Base-by-base conservation (phyloP, 2,329 filamentous ascomycete genomes). In the Aspergillus carbonarius region DNA sequence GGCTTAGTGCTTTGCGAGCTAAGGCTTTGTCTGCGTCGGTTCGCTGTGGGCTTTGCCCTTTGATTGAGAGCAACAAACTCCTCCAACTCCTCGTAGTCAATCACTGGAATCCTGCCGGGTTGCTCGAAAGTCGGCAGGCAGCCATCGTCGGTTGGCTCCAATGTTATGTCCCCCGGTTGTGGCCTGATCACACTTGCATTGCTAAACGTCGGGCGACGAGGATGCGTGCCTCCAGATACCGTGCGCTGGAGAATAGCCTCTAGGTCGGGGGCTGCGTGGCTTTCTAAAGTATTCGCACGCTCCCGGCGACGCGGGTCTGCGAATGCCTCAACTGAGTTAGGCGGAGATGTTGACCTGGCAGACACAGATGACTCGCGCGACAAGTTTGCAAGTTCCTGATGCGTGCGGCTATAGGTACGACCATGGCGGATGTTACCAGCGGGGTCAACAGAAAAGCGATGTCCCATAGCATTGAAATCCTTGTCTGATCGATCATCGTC, bases 261-360 rank as follows among this genome's bases (percentile, higher is more conserved):
- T 13, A 84, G 67, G 34, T 85, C 81, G 2, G 84, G 83, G 34
- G 81, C 76, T 15, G 71, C 76, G 65, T 80, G 78, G 72, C 85
- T 88, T 60, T 87, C 91, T 61, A 85, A 72, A 3, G 87, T 89
- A 51, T 85, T 83, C 49, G 86, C 83, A 44, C 93, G 89, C 71
- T 93, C 91, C 59, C 93, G 88, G 59, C 92, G 90, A 52, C 92
- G 89, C 56, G 91, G 91, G 69, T 95, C 91, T 17, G 95, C 95
- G 75, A 99, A 99, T 4, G 95, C 95, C 74, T 98, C 96, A 53
- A 99, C 92, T 0, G 95, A 99, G 75, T 97, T 99, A 7, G 95
- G 95, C 10, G 93, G 93, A 5, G 95, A 98, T 2, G 85, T 80
- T 1, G 91, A 92, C 56, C 91, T 84, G 49, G 84, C 85, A 20